phyloP scores from a whole-genome alignment of 495 filamentous ascomycete species.

The Aspergillus funiculosus region DNA sequence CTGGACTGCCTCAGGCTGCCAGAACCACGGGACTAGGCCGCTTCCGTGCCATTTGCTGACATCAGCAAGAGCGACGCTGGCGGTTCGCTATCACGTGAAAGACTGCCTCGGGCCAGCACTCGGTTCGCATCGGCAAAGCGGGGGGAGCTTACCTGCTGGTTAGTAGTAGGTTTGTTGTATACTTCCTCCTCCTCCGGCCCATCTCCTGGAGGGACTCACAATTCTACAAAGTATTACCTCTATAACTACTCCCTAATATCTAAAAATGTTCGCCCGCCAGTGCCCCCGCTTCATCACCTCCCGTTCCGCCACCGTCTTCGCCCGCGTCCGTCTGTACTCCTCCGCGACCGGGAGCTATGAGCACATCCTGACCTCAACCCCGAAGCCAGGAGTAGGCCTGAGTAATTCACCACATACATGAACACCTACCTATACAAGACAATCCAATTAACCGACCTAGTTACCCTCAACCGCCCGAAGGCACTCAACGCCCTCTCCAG shows the following conservation, averaged over 20 bases:
- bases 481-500: slow-evolving; percentile 88
- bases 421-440: neutral
- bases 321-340: slow-evolving; percentile 52
- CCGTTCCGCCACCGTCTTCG: slow-evolving; percentile 45
- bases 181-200: too few relatives aligned
- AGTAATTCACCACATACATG: slow-evolving; percentile 47
- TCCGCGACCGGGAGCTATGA: slow-evolving; percentile 61
- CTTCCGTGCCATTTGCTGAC: neutral
- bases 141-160: neutral
- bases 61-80: neutral
- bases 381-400: slow-evolving; percentile 82
- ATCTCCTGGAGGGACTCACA: too few relatives aligned
- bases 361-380: slow-evolving; percentile 70
- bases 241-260: slow-evolving; percentile 12
- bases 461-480: slow-evolving; percentile 93
- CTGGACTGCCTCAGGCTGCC: slow-evolving; percentile 8
- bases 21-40: neutral
- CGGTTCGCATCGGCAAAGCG: slow-evolving; percentile 9
- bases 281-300: slow-evolving; percentile 54
- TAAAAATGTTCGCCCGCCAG: slow-evolving; percentile 51
- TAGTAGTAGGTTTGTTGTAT: too few relatives aligned
- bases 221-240: too few relatives aligned
- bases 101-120: neutral
- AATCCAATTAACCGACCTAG: slow-evolving; percentile 36
- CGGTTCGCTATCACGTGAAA: neutral